Evolutionary conservation across 2,329 filamentous ascomycete genomes (phyloP), one percentile per base, ranked within the genome.

Genomic region (Diaporthe longicolla): DNA sequence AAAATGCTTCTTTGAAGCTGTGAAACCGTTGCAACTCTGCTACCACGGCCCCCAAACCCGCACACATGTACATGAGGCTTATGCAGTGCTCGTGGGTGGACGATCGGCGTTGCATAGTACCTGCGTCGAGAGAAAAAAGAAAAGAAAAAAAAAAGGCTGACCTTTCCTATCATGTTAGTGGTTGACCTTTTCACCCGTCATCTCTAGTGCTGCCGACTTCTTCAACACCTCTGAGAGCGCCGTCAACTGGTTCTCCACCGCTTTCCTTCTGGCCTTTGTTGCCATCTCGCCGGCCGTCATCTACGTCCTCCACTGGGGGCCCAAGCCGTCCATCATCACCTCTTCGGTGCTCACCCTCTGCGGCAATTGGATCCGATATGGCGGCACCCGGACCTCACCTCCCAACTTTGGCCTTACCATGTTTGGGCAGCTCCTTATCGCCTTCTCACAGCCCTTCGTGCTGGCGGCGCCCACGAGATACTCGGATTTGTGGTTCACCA

Each of bases 401-500:
- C 93, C 93, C 66, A 88, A 87, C 77, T 97, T 94, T 80, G 92
- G 92, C 55, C 88, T 93, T 58, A 92, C 95, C 76, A 94, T 98
- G 93, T 92, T 97, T 78, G 96, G 96, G 6, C 96, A 98, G 85
- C 93, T 98, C 81, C 82, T 99, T 75, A 95, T 94, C 70, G 97
- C 96, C 0, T 88, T 98, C 52, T 92, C 95, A 0, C 97, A 99
- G 81, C 95, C 97, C 0, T 98, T 98, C 82, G 94, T 97, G 17
- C 90, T 98, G 13, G 92, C 93, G 9, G 95, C 96, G 0, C 96
- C 97, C 0, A 96, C 97, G 0, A 88, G 94, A 76, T 99, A 97
- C 83, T 97, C 94, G 71, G 95, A 98, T 81, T 86, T 98, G 74
- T 98, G 97, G 97, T 98, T 98, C 84, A 95, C 94, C 1, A 92